Base-by-base conservation (phyloP, 805 yeast species). In the Phaffomyces thermotolerans region DNA sequence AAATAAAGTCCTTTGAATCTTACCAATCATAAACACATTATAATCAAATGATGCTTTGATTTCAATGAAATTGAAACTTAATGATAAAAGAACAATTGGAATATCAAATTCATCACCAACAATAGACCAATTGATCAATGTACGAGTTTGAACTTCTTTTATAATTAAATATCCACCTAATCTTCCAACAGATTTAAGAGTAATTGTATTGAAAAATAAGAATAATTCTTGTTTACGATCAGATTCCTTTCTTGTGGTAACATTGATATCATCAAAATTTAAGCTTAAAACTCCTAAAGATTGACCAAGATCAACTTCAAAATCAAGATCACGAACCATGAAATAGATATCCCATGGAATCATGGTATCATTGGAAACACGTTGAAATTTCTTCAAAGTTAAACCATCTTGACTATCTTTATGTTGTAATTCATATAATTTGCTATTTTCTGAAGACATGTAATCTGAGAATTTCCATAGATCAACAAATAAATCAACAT, bases 271-370 rank as follows among this genome's bases (percentile, higher is more conserved):
- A 42, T 80, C 83, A 23, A 86, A 49, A 0, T 60, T 60, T 7
- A 86, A 61, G 2, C 71, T 65, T 37, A 85, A 59, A 13, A 76
- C 69, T 17, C 98, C 97, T 32, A 91, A 64, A 0, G 96, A 78
- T 36, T 84, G 84, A 0, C 98, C 98, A 47, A 91, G 70, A 52
- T 89, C 95, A 20, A 87, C 77, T 27, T 69, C 72, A 6, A 82
- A 72, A 0, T 65, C 59, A 2, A 81, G 63, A 44, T 77, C 75
- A 0, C 69, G 54, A 4, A 90, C 61, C 10, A 78, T 64, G 24
- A 84, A 59, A 10, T 82, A 76, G 27, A 84, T 59, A 14, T 78
- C 71, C 86, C 95, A 84, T 0, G 96, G 93, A 37, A 87, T 66
- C 0, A 90, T 78, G 23, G 75, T 69, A 0, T 86, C 74, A 0